Base-by-base conservation (phyloP, 805 yeast species). In the Saitoella complicata region DNA sequence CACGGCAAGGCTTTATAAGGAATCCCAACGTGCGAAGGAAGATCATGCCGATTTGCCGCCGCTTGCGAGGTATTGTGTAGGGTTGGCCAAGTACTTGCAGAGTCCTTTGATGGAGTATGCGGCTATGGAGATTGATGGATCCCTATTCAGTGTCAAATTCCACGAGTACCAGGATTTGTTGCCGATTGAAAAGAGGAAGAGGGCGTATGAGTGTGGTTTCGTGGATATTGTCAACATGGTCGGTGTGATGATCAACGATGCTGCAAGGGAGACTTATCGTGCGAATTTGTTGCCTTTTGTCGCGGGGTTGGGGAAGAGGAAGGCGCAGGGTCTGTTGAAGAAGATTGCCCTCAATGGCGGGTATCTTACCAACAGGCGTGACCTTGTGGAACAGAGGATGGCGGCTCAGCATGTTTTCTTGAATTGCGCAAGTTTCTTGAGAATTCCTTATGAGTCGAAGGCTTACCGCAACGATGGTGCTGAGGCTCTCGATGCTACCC, bases 271-370 rank as follows among this genome's bases (percentile, higher is more conserved):
- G 45, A 67, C 76, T 1, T 82, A 84, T 55, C 63, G 75, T 48
- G 83, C 94, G 2, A 72, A 74, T 33, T 62, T 76, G 43, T 66
- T 91, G 49, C 91, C 77, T 32, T 91, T 73, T 57, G 74, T 91
- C 42, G 75, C 93, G 6, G 99, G 99, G 29, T 69, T 91, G 48
- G 99, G 99, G 38, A 94, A 94, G 42, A 78, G 98, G 66, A 91
- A 91, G 61, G 88, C 97, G 0, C 72, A 81, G 31, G 94, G 94
- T 40, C 69, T 91, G 48, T 58, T 88, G 39, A 82, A 86, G 60
- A 83, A 82, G 38, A 76, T 91, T 50, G 85, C 81, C 56, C 67
- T 72, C 32, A 66, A 67, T 57, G 80, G 93, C 54, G 73, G 88
- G 7, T 67, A 71, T 6, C 64, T 82, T 47, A 56, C 68, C 7